Conservation (phyloP, 1,139 yeast species). For the Torulaspora pretoriensis region DNA sequence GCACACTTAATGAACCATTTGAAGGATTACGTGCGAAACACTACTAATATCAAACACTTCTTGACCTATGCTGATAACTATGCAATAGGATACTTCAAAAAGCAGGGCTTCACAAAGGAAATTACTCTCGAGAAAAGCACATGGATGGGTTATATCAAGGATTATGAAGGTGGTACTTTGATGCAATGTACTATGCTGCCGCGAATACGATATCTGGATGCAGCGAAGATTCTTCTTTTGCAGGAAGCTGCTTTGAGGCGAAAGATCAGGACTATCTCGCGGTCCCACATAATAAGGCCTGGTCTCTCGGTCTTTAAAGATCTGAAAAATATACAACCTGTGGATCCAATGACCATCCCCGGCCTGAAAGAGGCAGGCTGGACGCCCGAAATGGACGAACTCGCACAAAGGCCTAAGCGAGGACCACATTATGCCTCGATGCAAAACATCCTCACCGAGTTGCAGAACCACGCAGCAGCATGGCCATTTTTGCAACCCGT, state of each 20-base stretch:
- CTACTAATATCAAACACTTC: slow-evolving; percentile 81
- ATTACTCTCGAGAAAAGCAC: slow-evolving; percentile 75
- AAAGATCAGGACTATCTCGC: slow-evolving; percentile 74
- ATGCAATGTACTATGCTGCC: slow-evolving; percentile 98
- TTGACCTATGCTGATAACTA: slow-evolving; percentile 96
- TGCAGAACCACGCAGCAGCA: slow-evolving; percentile 94
- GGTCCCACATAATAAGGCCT: slow-evolving; percentile 74
- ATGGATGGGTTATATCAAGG: slow-evolving; percentile 99
- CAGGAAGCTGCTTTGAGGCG: slow-evolving; percentile 90
- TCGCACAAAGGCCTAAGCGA: slow-evolving; percentile 91
- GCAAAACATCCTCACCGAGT: slow-evolving; percentile 80
- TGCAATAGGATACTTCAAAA: slow-evolving; percentile 96
- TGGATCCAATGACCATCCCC: slow-evolving; percentile 76
- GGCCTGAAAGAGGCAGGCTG: slow-evolving; percentile 92
- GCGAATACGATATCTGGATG: slow-evolving; percentile 78
- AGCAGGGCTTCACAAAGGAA: slow-evolving; percentile 96
- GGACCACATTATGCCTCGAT: slow-evolving; percentile 93
- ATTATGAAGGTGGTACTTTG: slow-evolving; percentile 96
- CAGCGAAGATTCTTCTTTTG: slow-evolving; percentile 73
- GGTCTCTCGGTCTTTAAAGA: slow-evolving; percentile 74
- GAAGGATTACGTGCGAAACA: slow-evolving; percentile 89
- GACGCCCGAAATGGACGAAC: slow-evolving; percentile 97
- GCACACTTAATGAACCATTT: slow-evolving; percentile 97
- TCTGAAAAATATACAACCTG: slow-evolving; percentile 44
- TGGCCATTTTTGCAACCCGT: slow-evolving; percentile 98